Evolutionary conservation across 2,329 filamentous ascomycete genomes (phyloP).

Genomic region (Cryoendolithus antarcticus): DNA sequence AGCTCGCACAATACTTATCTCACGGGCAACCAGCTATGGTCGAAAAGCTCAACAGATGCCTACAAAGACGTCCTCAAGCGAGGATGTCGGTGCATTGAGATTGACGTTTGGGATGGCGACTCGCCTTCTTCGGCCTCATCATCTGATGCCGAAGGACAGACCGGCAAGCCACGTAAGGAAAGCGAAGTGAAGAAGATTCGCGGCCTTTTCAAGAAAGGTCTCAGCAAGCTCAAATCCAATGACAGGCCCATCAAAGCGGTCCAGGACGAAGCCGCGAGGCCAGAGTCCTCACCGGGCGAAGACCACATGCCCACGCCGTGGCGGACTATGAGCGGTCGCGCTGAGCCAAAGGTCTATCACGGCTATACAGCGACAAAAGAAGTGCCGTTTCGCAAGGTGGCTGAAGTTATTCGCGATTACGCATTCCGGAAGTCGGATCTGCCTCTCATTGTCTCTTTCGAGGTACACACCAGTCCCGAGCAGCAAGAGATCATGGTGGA

Average conservation of each 20-base stretch:
- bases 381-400: constrained; percentile 80
- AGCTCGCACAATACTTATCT: constrained; percentile 94
- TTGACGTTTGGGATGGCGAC: constrained; percentile 83
- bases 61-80: constrained; percentile 60
- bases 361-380: constrained; percentile 69
- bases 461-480: constrained; percentile 70
- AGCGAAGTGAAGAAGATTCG: constrained; percentile 22
- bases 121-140: constrained; percentile 26
- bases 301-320: constrained; percentile 17
- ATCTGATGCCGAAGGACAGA: constrained; percentile 22
- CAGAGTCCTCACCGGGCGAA: constrained; percentile 3
- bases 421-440: constrained; percentile 62
- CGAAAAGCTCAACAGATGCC: constrained; percentile 61
- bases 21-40: constrained; percentile 72
- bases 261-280: constrained; percentile 2
- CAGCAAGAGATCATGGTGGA: constrained; percentile 89
- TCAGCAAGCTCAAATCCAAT: constrained; percentile 14
- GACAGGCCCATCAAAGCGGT: constrained; percentile 4
- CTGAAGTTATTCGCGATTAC: constrained; percentile 62
- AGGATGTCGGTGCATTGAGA: constrained; percentile 83
- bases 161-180: constrained; percentile 15
- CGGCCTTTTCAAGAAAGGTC: constrained; percentile 17
- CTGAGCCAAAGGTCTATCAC: constrained; percentile 22
- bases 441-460: constrained; percentile 81
- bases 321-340: constrained; percentile 14